Evolutionary conservation across 345 rosid species (phyloP).

Genomic region (Eucalyptus leucophloia): DNA sequence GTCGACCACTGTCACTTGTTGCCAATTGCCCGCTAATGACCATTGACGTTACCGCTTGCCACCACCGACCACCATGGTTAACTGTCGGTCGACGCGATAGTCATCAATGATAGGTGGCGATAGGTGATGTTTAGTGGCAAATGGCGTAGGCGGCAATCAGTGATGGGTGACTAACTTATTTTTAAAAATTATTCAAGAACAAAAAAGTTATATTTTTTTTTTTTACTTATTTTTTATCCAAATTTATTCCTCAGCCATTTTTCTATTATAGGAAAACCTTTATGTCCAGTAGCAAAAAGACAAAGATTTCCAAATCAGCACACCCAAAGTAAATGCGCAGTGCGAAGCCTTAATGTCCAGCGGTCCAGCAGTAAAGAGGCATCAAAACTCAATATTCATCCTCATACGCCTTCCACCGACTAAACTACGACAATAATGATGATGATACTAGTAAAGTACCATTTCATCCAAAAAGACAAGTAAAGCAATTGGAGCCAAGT

Average conservation of each 20-base stretch:
- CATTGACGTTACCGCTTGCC: too few species aligned
- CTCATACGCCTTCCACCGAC: background rate
- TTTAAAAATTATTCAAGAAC: too few species aligned
- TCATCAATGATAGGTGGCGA: too few species aligned
- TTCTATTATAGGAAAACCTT: too few species aligned
- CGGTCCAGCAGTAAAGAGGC: background rate
- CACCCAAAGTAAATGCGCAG: background rate
- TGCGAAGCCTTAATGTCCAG: background rate
- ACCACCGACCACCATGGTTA: fast-evolving
- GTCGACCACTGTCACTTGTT: too few species aligned
- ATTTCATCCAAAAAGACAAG: background rate
- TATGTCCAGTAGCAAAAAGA: too few species aligned
- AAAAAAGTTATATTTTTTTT: too few species aligned
- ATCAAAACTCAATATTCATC: background rate
- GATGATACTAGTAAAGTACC: background rate
- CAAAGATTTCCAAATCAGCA: background rate
- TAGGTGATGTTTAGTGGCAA: too few species aligned
- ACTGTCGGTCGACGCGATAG: fast-evolving
- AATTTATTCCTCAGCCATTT: too few species aligned
- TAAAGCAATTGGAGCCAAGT: background rate
- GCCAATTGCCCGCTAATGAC: too few species aligned
- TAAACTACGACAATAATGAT: background rate
- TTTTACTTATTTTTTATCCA: too few species aligned
- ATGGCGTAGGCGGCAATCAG: fast-evolving
- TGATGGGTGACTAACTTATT: too few species aligned